A percentile compares a stretch with the other conserved stretches of the same genome.
phyloP scores from a whole-genome alignment of 108 stramenopile genomes.

The Nitzschia sp. region DNA sequence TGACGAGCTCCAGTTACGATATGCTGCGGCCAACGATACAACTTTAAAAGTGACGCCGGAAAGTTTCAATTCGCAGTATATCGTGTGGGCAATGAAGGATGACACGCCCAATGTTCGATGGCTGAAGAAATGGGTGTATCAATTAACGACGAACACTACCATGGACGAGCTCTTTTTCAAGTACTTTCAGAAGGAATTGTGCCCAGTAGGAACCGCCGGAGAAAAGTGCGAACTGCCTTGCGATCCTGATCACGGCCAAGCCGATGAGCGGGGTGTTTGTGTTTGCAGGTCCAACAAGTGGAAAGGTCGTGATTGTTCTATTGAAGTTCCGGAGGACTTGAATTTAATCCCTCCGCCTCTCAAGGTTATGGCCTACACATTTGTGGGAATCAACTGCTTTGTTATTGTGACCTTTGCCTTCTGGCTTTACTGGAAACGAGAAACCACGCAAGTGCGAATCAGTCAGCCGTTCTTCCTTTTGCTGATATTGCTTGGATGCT shows the following conservation, averaged over 20 bases:
- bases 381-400: not conserved
- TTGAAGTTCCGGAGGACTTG: slow-evolving; percentile 6
- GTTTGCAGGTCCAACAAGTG: slow-evolving; percentile 12
- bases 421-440: slow-evolving; percentile 13
- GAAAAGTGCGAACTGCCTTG: slow-evolving; percentile 16
- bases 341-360: not conserved
- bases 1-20: slow-evolving; percentile 12
- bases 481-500: slow-evolving; percentile 16
- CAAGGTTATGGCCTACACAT: not conserved
- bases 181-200: slow-evolving; percentile 18
- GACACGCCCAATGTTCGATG: not conserved
- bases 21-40: not conserved
- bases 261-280: slow-evolving; percentile 16
- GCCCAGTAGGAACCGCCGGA: slow-evolving; percentile 23
- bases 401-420: not conserved
- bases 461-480: slow-evolving; percentile 16
- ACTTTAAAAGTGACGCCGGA: slow-evolving; percentile 8
- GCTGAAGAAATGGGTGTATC: slow-evolving; percentile 26
- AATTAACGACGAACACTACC: not conserved
- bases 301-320: slow-evolving; percentile 20
- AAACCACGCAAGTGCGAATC: not conserved
- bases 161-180: slow-evolving; percentile 15
- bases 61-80: not conserved
- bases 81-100: slow-evolving; percentile 6
- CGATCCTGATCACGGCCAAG: slow-evolving; percentile 11